Evolutionary conservation across 768 basidiomycete species (phyloP).

Genomic region (Peribolospora baueri): DNA sequence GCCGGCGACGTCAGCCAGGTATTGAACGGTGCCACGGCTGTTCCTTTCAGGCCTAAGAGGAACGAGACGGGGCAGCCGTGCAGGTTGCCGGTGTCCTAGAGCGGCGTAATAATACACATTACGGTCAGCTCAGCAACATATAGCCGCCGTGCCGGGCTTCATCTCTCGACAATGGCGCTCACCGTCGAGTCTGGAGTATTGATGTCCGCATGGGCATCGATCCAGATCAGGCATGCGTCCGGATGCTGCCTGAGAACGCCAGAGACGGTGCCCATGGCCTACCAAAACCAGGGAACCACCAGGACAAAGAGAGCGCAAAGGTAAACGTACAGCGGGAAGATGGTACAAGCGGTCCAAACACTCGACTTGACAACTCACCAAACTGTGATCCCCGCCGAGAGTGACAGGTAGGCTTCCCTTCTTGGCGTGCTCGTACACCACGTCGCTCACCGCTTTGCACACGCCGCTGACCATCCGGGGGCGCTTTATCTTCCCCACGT

Average conservation of each 20-base stretch:
- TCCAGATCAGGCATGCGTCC: constrained; percentile 60
- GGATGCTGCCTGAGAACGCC: constrained; percentile 43
- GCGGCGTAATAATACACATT: neutral
- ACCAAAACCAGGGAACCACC: neutral
- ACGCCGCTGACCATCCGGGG: constrained; percentile 53
- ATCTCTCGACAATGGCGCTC: neutral
- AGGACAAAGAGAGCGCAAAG: neutral
- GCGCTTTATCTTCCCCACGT: constrained; percentile 73
- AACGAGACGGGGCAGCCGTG: constrained; percentile 98
- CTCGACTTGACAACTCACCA: constrained; percentile 28
- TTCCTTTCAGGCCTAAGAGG: constrained; percentile 36
- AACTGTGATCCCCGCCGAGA: constrained; percentile 84
- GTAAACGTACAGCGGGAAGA: constrained; percentile 8
- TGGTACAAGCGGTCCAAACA: neutral
- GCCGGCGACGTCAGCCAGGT: constrained; percentile 11
- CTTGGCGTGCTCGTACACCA: constrained; percentile 47
- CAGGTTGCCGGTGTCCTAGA: constrained; percentile 44
- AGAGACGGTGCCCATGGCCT: constrained; percentile 82
- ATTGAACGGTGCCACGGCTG: constrained; percentile 20
- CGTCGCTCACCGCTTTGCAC: constrained; percentile 48
- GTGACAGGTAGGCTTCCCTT: constrained; percentile 68
- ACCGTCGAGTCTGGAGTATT: constrained; percentile 64
- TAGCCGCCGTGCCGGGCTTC: no score
- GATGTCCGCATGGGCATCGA: constrained; percentile 77
- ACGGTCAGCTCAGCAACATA: no score